Base-by-base conservation (phyloP, 2,329 filamentous ascomycete species). In the Phoma sp. region DNA sequence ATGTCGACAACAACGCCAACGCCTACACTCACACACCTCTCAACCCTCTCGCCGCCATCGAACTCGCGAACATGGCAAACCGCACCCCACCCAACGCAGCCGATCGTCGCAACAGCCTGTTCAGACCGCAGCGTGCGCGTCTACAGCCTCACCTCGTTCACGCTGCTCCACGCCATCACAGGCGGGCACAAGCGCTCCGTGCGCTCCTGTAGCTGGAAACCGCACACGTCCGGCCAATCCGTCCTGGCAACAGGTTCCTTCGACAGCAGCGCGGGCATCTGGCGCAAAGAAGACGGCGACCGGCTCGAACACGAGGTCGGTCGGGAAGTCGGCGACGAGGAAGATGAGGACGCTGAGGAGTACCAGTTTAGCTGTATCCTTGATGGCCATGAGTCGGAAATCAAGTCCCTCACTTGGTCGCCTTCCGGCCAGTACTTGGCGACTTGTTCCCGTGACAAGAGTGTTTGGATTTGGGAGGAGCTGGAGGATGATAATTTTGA, bases 381-480 rank as follows among this genome's bases (percentile, higher is more conserved):
- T 1, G 95, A 98, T 68, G 95, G 95, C 0, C 95, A 98, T 73
- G 95, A 98, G 69, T 92, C 90, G 20, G 95, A 99, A 77, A 90
- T 99, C 80, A 89, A 97, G 80, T 81, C 84, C 25, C 86, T 93
- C 59, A 82, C 85, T 2, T 96, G 92, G 78, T 87, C 84, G 15
- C 87, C 90, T 0, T 85, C 85, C 0, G 90, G 90, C 1, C 85
- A 89, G 57, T 87, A 92, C 66, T 83, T 99, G 4, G 95, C 95
- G 5, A 97, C 93, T 0, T 97, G 93, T 76, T 90, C 87, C 47
- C 84, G 95, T 42, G 95, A 99, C 74, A 98, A 98, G 79, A 90
- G 86, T 14, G 91, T 98, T 15, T 99, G 95, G 95, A 91, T 99
- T 66, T 99, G 95, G 95, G 95, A 99, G 76, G 95, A 98, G 73